Base-by-base conservation (phyloP, 352 stramenopile species). In the Peronospora farinosa region DNA sequence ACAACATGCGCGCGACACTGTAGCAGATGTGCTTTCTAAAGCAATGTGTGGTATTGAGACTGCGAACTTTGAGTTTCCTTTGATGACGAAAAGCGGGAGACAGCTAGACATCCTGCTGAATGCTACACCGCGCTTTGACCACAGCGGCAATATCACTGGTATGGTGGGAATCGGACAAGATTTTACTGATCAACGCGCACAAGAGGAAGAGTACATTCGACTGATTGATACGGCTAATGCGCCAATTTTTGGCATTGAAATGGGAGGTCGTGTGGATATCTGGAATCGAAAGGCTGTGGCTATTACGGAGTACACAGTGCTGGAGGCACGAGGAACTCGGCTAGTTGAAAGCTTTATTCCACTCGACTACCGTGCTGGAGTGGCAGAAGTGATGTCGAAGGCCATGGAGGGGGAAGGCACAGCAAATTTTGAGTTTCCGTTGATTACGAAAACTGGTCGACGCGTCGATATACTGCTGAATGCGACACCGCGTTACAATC, bases 271-370 rank as follows among this genome's bases (percentile, higher is more conserved):
- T 13, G 85, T 95, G 23, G 91, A 92, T 46, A 90, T 90, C 49
- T 95, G 84, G 85, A 95, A 98, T 57, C 72, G 89, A 19, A 96
- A 96, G 57, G 88, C 86, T 15, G 78, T 78, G 2, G 81, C 85
- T 12, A 92, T 92, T 38, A 97, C 88, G 1, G 86, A 96, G 57
- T 97, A 96, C 54, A 81, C 74, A 7, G 78, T 90, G 27, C 59
- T 88, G 5, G 91, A 97, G 54, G 91, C 92, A 11, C 77, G 96
- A 39, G 89, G 84, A 16, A 66, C 73, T 7, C 79, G 83, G 6
- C 57, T 98, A 5, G 84, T 98, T 9, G 70, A 95, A n/a, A 73
- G 84, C 27, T 96, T 97, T 54, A 96, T 97, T 55, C 75, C 76
- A 0, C 54, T 74, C 5, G 70, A 95, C 35, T 86, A 86, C 47